These are phyloP conservation scores for Fusarium clavum DNA, from an alignment of 2,329 filamentous ascomycete genomes.

Conservation along the genomic window DNA sequence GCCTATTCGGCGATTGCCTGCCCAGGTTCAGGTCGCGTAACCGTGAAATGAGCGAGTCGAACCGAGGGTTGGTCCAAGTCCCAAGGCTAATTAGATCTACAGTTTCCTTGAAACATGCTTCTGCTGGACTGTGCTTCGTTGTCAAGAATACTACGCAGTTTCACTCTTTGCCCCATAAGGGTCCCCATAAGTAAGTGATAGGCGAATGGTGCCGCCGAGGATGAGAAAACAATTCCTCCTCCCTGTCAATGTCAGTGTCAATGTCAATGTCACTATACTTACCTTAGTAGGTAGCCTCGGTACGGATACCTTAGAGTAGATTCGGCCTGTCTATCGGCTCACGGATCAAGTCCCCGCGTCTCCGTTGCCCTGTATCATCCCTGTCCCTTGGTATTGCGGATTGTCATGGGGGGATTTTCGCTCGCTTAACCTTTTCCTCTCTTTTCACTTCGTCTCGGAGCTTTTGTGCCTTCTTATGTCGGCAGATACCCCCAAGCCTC, in stretches of 20 bases:
- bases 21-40: constrained; percentile 13
- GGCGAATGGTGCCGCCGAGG: constrained; percentile 8
- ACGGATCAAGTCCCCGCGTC: constrained; percentile 28
- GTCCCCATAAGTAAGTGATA: constrained; percentile 7
- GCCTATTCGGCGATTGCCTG: constrained; percentile 20
- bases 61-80: background rate
- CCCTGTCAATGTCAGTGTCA: constrained; percentile 15
- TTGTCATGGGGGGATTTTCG: constrained; percentile 8
- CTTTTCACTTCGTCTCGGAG: background rate
- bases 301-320: background rate
- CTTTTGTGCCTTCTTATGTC: constrained; percentile 3
- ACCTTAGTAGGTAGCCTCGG: background rate
- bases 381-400: constrained; percentile 7
- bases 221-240: constrained; percentile 11
- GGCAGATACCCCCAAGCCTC: background rate
- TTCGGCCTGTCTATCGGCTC: constrained; percentile 12
- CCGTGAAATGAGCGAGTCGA: background rate
- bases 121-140: background rate
- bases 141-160: constrained; percentile 3
- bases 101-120: constrained; percentile 12
- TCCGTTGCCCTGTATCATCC: constrained; percentile 17
- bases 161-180: constrained; percentile 5
- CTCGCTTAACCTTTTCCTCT: constrained; percentile 12
- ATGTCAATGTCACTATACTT: constrained; percentile 10
- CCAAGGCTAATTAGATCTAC: background rate